These are phyloP conservation scores for Fonsecaea nubica DNA, from an alignment of 2,329 filamentous ascomycete genomes.

Conservation along the genomic window DNA sequence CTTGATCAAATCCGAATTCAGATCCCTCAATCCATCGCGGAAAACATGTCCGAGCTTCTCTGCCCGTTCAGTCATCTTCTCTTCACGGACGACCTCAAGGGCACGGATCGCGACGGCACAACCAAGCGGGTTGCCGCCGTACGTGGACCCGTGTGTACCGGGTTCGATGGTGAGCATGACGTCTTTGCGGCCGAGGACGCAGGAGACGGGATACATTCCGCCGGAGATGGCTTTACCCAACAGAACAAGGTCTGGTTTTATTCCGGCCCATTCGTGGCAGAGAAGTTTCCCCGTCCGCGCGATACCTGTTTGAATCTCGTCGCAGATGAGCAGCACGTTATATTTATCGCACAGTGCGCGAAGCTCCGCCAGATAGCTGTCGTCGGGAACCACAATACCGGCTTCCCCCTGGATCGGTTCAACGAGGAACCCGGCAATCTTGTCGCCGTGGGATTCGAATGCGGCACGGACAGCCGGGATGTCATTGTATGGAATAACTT, in stretches of 20 bases:
- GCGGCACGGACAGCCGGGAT: conserved; percentile 78
- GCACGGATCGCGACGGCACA: conserved; percentile 96
- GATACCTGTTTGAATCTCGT: conserved; percentile 98
- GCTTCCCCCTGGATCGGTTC: conserved; percentile 98
- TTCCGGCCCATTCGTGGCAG: conserved; percentile 90
- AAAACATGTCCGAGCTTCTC: conserved; percentile 82
- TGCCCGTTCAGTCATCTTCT: conserved; percentile 82
- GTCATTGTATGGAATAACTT: conserved; percentile 85
- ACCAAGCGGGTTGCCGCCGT: conserved; percentile 93
- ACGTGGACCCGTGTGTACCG: conserved; percentile 97
- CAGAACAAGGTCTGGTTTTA: conserved; percentile 93
- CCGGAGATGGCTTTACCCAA: conserved; percentile 98
- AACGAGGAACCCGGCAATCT: conserved; percentile 90
- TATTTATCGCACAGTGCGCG: conserved; percentile 89
- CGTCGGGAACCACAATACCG: conserved; percentile 91
- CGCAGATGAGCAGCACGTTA: conserved; percentile 94
- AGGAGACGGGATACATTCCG: conserved; percentile 98
- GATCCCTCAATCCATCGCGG: conserved; percentile 74
- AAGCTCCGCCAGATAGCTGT: conserved; percentile 81
- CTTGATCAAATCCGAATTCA: conserved; percentile 82
- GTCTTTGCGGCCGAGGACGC: conserved; percentile 84
- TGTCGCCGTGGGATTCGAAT: conserved; percentile 78
- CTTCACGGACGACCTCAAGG: conserved; percentile 90
- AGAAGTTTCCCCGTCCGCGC: conserved; percentile 93
- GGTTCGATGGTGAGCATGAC: conserved; percentile 96